phyloP scores from a whole-genome alignment of 2,329 filamentous ascomycete species.

The Conoideocrella luteorostrata region DNA sequence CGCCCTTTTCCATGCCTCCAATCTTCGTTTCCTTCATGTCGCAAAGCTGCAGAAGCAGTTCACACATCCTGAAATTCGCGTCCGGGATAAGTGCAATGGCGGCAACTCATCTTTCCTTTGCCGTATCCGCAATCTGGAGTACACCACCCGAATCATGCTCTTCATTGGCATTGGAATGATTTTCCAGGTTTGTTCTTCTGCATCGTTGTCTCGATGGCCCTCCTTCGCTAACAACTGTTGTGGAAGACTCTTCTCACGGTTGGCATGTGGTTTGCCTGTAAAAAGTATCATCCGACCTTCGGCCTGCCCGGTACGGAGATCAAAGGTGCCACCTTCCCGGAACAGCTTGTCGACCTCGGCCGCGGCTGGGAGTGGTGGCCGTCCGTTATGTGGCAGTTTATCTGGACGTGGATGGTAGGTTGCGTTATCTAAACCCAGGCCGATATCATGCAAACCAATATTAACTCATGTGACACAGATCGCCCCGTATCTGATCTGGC shows the following conservation, averaged over 20 bases:
- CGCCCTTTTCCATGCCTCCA: conserved; percentile 58
- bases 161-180: conserved; percentile 49
- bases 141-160: conserved; percentile 38
- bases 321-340: conserved; percentile 39
- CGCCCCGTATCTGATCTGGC: conserved; percentile 36
- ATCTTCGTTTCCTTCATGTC: conserved; percentile 52
- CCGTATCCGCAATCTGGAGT: conserved; percentile 29
- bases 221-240: too few species aligned
- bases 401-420: conserved; percentile 55
- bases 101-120: conserved; percentile 10
- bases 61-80: conserved; percentile 8
- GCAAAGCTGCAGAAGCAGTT: conserved; percentile 35
- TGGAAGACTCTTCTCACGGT: background rate
- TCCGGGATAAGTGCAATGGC: conserved; percentile 10
- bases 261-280: background rate
- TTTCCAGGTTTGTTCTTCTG: conserved; percentile 39
- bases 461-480: background rate
- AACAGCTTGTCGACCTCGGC: conserved; percentile 36
- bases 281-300: conserved; percentile 26
- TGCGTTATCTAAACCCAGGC: conserved; percentile 35
- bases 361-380: conserved; percentile 62
- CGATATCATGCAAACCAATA: background rate
- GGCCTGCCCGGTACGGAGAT: conserved; percentile 56
- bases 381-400: conserved; percentile 53
- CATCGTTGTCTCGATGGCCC: background rate